Evolutionary conservation across 768 basidiomycete genomes (phyloP), one percentile per base, ranked within the genome.

Genomic region (Boletus pseudo-olivaceus): DNA sequence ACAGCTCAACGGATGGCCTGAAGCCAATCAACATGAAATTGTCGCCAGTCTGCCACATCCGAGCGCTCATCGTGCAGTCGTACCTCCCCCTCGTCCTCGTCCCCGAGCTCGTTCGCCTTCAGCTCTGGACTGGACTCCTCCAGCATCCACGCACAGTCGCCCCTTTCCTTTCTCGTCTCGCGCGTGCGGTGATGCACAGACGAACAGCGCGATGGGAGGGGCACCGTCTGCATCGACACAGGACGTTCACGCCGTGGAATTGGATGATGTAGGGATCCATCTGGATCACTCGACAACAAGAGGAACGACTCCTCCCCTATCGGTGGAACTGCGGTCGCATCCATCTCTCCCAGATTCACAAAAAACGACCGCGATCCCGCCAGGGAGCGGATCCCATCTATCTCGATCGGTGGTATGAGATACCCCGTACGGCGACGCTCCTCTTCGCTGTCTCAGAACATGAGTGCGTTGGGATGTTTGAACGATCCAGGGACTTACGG

Each of bases 1-100:
- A 42, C 9, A n/a, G 26, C 15, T 45, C 44, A 60, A 1, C 35
- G 19, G 17, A 66, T 50, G 26, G 52, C 59, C 29, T 43, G 55
- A 3, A 72, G 47, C 58, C 80, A 70, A 45, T 81, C 77, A 17
- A 73, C 69, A 57, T 83, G 82, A 51, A 83, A 83, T 63, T 82
- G 76, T 5, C 81, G 75, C 82, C 82, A 84, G 63, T 84, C 81
- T 38, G 42, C 42, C 29, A 23, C 15, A 9, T 46, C 49, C 23
- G 15, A 17, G 14, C 12, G 38, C 38, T 52, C 63, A 6, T 57
- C 49, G 11, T 52, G 47, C 46, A 52, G 5, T 19, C 53, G 34
- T 3, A 29, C 15, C 5, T 78, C 41, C 7, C 9, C 74, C 37
- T 69, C 66, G 1, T 70, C 73, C 43, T 75, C 72, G 55, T 66